Evolutionary conservation across 2,329 filamentous ascomycete species (phyloP).

Genomic region (Alternaria gansuensis): DNA sequence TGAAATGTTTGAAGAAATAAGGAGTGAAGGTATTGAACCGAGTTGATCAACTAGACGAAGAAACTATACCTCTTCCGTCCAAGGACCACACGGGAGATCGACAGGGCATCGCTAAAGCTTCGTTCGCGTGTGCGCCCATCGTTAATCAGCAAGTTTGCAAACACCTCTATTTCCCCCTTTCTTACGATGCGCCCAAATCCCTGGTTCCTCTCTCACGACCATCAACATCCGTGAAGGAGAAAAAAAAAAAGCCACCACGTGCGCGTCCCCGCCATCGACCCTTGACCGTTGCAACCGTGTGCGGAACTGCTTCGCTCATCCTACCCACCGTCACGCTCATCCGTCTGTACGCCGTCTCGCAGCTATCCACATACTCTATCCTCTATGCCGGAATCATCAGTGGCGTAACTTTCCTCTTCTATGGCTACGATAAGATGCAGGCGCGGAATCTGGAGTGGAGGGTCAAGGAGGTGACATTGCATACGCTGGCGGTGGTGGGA

Average conservation of each 20-base stretch:
- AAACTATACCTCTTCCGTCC: constrained; percentile 8
- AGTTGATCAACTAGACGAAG: neutral
- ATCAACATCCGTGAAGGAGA: neutral
- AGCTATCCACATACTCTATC: constrained; percentile 25
- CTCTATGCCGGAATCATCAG: constrained; percentile 35
- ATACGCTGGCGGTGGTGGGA: constrained; percentile 40
- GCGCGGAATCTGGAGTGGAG: constrained; percentile 46
- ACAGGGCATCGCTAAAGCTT: constrained; percentile 14
- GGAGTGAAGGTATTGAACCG: neutral
- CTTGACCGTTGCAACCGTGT: constrained; percentile 36
- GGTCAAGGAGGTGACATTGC: constrained; percentile 44
- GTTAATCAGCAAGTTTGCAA: neutral
- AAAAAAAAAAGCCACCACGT: constrained; percentile 21
- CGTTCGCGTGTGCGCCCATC: constrained; percentile 3
- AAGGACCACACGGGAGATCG: constrained; percentile 22
- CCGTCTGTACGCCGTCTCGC: constrained; percentile 38
- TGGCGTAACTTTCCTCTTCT: constrained; percentile 41
- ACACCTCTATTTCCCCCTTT: neutral
- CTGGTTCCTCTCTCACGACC: neutral
- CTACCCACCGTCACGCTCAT: constrained; percentile 64
- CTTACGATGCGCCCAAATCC: neutral
- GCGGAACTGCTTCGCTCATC: constrained; percentile 54
- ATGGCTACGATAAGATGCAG: constrained; percentile 51
- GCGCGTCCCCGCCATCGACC: constrained; percentile 34
- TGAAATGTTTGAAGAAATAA: too few relatives aligned